Evolutionary conservation across 2,329 filamentous ascomycete species (phyloP), one percentile per base, ranked within the genome.

Genomic region (Fusarium duplospermum): DNA sequence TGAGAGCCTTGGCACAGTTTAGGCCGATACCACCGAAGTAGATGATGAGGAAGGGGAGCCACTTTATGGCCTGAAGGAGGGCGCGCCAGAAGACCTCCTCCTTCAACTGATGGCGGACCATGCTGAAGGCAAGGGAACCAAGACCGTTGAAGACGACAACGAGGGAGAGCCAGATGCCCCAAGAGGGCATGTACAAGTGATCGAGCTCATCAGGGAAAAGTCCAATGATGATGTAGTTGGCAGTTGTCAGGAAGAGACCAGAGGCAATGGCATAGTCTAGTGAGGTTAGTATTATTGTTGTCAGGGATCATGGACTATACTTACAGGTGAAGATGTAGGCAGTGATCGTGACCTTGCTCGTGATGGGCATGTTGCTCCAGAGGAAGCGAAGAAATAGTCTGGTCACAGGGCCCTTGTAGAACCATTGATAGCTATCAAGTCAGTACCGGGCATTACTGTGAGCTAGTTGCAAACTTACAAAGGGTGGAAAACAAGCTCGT

Each of bases 211-310:
- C 90, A 76, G 91, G 91, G 83, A 88, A 93, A 87, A 91, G 92
- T 20, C 93, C 93, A 52, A 93, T 86, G 18, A 93, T 82, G 79
- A 94, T 87, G 80, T 94, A 94, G 82, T 94, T 94, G 66, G 88
- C 82, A 0, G 92, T 78, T 0, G 92, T 93, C 45, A 94, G 84
- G 6, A 90, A 82, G 86, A 92, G 90, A 6, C 91, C 89, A 0
- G 89, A 88, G 4, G 88, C 92, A 66, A 94, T 89, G n/a, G 92
- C 92, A 74, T 93, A 93, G 82, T 93, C 72, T 76, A 1, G 2
- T 1, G 11, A 47, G 1, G 38, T 77, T 11, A 76, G 67, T 8
- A n/a, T 31, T 4, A 2, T 11, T 7, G 0, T 8, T 8, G 3
- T 1, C 1, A 1, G 5, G 10, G 1, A 14, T 20, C 6, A 3